phyloP scores from a whole-genome alignment of 345 rosid species.

The Citrus trifoliata region DNA sequence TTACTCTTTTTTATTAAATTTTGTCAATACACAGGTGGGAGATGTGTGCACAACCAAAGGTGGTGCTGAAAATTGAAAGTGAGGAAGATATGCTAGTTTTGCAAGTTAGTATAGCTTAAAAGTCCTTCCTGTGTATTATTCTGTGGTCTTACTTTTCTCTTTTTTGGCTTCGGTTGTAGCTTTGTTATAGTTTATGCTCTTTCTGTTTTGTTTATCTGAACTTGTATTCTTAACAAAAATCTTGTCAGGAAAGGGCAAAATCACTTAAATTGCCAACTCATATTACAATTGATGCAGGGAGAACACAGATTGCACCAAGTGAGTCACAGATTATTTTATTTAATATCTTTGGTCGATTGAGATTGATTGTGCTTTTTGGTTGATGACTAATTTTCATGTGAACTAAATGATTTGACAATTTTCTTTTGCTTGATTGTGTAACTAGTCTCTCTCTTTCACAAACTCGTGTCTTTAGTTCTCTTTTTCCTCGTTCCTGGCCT shows the following conservation, averaged over 20 bases:
- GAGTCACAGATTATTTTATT: conserved; percentile 36
- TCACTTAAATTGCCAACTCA: conserved; percentile 86
- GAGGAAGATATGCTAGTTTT: conserved; percentile 89
- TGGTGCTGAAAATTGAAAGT: conserved; percentile 86
- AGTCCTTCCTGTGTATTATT: background rate
- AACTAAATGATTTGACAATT: background rate
- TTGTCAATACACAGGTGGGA: conserved; percentile 72
- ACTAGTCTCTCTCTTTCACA: background rate
- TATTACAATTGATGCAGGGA: conserved; percentile 97
- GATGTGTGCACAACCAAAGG: conserved; percentile 92
- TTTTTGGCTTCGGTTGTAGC: background rate
- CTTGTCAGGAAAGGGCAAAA: conserved; percentile 74
- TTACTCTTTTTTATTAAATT: background rate
- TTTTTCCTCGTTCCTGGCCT: background rate
- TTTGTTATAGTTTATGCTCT: background rate
- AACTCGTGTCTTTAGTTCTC: background rate
- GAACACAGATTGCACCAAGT: conserved; percentile 99
- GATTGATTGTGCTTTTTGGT: background rate
- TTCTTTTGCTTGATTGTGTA: background rate
- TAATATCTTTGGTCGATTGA: background rate
- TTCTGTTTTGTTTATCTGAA: background rate
- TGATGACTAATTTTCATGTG: background rate
- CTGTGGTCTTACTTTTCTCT: background rate
- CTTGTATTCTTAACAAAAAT: background rate
- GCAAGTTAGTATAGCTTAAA: conserved; percentile 58